A percentile compares a stretch with the other conserved stretches of the same genome.
Conservation (phyloP, 129 eudicot species). For the Artemisia argyi region DNA sequence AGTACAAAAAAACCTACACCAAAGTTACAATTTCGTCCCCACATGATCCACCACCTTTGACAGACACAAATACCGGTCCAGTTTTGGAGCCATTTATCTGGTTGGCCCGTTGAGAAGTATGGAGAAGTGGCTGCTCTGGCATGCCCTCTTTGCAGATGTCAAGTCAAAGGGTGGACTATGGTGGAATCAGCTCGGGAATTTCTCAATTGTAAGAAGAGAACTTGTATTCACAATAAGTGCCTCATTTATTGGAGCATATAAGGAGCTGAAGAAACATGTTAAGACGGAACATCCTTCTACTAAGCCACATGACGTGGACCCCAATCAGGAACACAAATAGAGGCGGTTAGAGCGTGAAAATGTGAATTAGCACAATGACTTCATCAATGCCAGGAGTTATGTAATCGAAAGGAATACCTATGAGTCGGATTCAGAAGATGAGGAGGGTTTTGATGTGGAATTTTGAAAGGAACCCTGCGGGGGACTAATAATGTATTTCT, state of each 20-base stretch:
- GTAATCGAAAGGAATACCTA: conserved; percentile 63
- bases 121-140: conserved; percentile 66
- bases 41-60: conserved; percentile 26
- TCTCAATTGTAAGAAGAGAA: conserved; percentile 67
- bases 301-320: conserved; percentile 85
- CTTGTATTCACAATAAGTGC: conserved; percentile 82
- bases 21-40: conserved; percentile 37
- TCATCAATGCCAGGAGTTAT: conserved; percentile 80
- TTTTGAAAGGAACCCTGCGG: conserved; percentile 3
- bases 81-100: conserved; percentile 28
- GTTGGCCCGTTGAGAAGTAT: conserved; percentile 44
- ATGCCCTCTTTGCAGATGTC: conserved; percentile 88
- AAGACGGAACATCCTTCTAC: conserved; percentile 70
- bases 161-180: conserved; percentile 92
- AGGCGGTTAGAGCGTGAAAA: conserved; percentile 73
- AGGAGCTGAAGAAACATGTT: conserved; percentile 73
- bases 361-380: conserved; percentile 72
- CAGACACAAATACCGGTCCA: conserved; percentile 22
- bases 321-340: conserved; percentile 79
- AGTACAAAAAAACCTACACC: conserved; percentile 84
- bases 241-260: conserved; percentile 68
- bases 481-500: conserved; percentile 44
- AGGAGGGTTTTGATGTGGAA: conserved; percentile 50
- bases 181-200: conserved; percentile 75
- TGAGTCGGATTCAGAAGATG: conserved; percentile 60